phyloP scores from a whole-genome alignment of 371 early-diverging fungal species.

The Apophysomyces trapeziformis region DNA sequence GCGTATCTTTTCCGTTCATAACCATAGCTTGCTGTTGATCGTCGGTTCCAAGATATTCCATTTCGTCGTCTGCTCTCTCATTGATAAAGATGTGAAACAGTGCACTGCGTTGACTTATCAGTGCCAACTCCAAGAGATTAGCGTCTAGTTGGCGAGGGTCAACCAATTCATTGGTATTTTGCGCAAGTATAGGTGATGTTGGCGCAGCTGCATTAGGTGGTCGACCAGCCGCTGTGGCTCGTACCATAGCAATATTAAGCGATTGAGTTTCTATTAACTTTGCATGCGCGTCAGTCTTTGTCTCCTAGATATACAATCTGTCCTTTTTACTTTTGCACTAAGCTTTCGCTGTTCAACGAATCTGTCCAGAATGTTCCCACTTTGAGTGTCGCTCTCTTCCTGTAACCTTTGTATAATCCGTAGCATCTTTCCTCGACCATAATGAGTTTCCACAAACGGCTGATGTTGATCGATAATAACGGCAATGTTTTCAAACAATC shows the following conservation, averaged over 20 bases:
- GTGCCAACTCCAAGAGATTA: constrained; percentile 76
- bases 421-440: constrained; percentile 87
- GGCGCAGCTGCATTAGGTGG: constrained; percentile 15
- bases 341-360: constrained; percentile 57
- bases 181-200: constrained; percentile 17
- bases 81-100: constrained; percentile 82
- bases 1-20: constrained; percentile 51
- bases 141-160: constrained; percentile 81
- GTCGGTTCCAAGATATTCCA: constrained; percentile 35
- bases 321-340: constrained; percentile 39
- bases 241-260: constrained; percentile 38
- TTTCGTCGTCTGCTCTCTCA: constrained; percentile 53
- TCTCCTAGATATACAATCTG: background rate
- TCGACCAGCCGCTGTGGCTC: constrained; percentile 29
- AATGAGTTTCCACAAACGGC: constrained; percentile 78
- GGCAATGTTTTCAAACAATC: constrained; percentile 88
- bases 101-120: constrained; percentile 77
- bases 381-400: constrained; percentile 83
- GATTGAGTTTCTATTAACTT: constrained; percentile 51
- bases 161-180: constrained; percentile 45
- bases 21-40: constrained; percentile 36
- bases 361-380: constrained; percentile 73
- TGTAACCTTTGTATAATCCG: constrained; percentile 86
- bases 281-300: background rate
- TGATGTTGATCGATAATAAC: constrained; percentile 84